Conservation (phyloP, 2,329 filamentous ascomycete species). For the Arachnomyces sp. region DNA sequence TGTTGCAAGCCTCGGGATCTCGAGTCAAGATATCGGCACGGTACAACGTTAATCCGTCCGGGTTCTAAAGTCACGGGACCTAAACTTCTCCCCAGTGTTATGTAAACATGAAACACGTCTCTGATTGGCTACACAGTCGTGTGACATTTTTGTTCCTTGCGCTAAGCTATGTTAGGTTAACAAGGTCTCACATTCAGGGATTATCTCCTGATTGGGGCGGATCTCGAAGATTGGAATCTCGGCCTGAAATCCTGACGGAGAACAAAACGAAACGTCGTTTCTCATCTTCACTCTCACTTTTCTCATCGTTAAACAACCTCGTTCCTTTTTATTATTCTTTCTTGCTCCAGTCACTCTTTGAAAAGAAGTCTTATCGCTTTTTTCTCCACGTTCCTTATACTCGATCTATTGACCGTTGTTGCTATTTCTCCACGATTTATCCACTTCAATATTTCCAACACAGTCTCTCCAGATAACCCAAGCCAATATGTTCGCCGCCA, state of each 20-base stretch:
- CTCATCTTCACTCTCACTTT: slow-evolving; percentile 14
- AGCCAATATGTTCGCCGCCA: slow-evolving; percentile 38
- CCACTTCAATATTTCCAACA: slow-evolving; percentile 6
- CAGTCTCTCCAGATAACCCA: background rate
- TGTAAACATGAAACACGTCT: too few species aligned
- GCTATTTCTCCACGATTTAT: slow-evolving; percentile 7
- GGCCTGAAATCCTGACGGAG: background rate
- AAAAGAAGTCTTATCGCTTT: too few species aligned
- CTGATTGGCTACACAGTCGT: too few species aligned
- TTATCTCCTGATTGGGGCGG: slow-evolving; percentile 5
- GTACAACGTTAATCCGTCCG: too few species aligned
- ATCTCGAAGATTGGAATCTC: too few species aligned
- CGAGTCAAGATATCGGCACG: too few species aligned
- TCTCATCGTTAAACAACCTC: slow-evolving; percentile 14
- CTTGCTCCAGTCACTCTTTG: slow-evolving; percentile 9
- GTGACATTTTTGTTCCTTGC: too few species aligned
- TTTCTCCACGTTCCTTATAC: slow-evolving; percentile 2
- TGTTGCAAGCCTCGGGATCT: too few species aligned
- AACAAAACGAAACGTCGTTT: slow-evolving; percentile 9
- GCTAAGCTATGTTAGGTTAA: too few species aligned
- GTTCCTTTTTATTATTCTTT: slow-evolving; percentile 8
- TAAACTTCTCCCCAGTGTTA: too few species aligned
- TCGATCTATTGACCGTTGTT: slow-evolving; percentile 7
- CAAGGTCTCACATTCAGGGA: too few species aligned
- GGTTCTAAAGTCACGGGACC: too few species aligned